Base-by-base conservation (phyloP, 371 early-diverging fungal species). In the Cokeromyces recurvatus region DNA sequence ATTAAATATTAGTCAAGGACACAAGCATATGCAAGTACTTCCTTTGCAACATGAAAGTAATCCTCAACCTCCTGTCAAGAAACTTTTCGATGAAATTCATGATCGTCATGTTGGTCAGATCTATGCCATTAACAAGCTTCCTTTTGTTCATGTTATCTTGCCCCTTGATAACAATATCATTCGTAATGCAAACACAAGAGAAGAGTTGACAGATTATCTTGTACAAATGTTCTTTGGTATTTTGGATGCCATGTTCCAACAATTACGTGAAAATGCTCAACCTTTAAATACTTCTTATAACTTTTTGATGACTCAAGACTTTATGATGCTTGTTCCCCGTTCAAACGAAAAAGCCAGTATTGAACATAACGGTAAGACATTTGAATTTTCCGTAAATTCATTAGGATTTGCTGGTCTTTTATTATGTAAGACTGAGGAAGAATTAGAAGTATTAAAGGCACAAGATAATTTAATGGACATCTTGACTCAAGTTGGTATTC, bases 1-100 rank as follows among this genome's bases (percentile, higher is more conserved):
- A 32, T 32, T 4, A 17, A 7, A 29, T 25, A 24, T 1, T 41
- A 75, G 81, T 34, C 83, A 84, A 53, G 71, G 76, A 10, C 90
- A 88, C 51, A 86, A 86, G 39, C 90, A 90, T 45, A 32, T 88
- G 11, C 90, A 90, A 53, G 48, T 90, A 11, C 38, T 90, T 17
- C 85, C 87, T 9, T 59, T 79, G 10, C 35, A 46, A 11, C 51
- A 55, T 5, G 32, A 51, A 8, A 5, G 20, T 22, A 47, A 39
- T n/a, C 44, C 62, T 12, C 71, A 72, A 14, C 76, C 85, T 9
- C 85, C 85, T 24, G 68, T 82, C 47, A 57, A 66, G 16, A 47
- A 55, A 1, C 46, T 78, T 1, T 72, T 71, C 41, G 66, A 70
- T 8, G 61, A 71, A 11, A 66, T 71, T 16, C 44, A 59, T 11